These are phyloP conservation scores for Amorphotheca resinae DNA, from an alignment of 495 filamentous ascomycete genomes.

Conservation along the genomic window DNA sequence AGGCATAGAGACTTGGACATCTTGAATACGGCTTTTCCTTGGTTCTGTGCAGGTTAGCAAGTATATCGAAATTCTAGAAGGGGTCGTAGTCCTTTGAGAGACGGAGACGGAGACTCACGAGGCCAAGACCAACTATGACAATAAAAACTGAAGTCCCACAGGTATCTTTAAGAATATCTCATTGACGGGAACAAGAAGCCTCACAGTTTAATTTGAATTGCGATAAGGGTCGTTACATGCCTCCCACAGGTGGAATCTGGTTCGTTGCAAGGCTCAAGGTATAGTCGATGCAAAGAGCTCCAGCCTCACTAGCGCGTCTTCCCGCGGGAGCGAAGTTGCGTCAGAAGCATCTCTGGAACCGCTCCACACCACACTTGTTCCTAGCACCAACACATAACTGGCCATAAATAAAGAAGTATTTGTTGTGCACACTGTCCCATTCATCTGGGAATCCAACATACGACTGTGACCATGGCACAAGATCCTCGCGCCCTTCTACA, in stretches of 20 bases:
- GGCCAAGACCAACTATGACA: no score
- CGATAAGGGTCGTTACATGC: no score
- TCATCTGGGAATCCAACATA: neutral
- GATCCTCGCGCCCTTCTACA: conserved; percentile 48
- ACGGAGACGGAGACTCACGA: no score
- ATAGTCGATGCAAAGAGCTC: no score
- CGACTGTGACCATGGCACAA: conserved; percentile 16
- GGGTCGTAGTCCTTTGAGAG: no score
- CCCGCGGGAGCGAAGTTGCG: neutral
- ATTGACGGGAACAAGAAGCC: no score
- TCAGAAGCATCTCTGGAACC: neutral
- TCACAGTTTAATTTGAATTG: no score
- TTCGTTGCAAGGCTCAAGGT: no score
- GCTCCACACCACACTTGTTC: neutral
- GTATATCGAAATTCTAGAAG: no score
- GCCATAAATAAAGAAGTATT: neutral
- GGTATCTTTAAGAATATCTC: no score
- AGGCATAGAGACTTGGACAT: conserved; percentile 9
- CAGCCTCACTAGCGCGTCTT: neutral
- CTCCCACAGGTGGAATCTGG: no score
- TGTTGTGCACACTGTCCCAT: neutral
- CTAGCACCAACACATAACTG: neutral
- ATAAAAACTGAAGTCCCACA: no score
- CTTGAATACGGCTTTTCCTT: neutral
- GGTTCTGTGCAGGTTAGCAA: neutral